These are phyloP conservation scores for Lonicera japonica DNA, from an alignment of 129 eudicot genomes.

Conservation along the genomic window DNA sequence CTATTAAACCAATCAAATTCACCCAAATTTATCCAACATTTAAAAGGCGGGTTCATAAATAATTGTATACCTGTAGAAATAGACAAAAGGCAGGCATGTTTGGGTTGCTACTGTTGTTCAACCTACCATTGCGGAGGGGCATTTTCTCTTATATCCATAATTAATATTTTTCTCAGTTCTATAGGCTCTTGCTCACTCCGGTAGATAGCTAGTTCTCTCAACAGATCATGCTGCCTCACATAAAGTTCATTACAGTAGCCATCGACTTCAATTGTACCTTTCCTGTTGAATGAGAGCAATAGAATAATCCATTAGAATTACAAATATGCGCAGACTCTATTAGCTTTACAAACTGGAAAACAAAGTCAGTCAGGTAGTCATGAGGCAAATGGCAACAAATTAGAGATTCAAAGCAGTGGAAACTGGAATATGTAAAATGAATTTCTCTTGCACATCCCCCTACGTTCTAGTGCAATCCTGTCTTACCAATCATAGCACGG, in stretches of 20 bases:
- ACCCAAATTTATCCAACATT: too few relatives aligned
- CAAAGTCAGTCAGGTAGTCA: neutral
- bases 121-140: constrained; percentile 20
- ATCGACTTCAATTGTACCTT: constrained; percentile 26
- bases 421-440: too few relatives aligned
- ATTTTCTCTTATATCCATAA: constrained; percentile 33
- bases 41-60: too few relatives aligned
- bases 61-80: constrained; percentile 13
- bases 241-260: constrained; percentile 42
- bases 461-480: too few relatives aligned
- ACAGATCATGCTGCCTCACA: constrained; percentile 44
- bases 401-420: too few relatives aligned
- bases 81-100: constrained; percentile 2
- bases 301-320: neutral
- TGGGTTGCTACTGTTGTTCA: constrained; percentile 5
- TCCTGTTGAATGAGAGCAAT: constrained; percentile 17
- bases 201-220: constrained; percentile 43
- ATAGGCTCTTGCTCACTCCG: constrained; percentile 22
- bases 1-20: too few relatives aligned
- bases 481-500: too few relatives aligned
- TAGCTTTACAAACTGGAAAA: too few relatives aligned
- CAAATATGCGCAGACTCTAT: neutral
- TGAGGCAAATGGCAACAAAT: too few relatives aligned
- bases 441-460: too few relatives aligned
- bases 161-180: constrained; percentile 23